Evolutionary conservation across 23 red algal species (phyloP), one percentile per base, ranked within the genome.

Genomic region (Cyanidioschyzon merolae): DNA sequence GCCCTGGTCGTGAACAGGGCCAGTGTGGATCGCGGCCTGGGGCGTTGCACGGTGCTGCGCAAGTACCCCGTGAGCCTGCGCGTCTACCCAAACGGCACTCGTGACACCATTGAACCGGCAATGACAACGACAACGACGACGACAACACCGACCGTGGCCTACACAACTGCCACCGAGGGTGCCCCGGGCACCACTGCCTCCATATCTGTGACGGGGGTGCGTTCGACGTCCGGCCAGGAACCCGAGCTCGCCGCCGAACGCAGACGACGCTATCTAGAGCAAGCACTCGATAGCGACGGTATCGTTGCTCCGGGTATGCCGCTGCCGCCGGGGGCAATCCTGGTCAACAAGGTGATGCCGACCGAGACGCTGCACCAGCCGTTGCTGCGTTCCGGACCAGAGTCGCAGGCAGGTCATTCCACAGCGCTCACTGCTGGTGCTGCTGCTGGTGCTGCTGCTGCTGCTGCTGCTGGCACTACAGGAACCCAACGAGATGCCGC

Each of bases 11-110:
- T 97, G 76, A 97, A 97, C 71, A 79, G 77, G 29, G 94, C 79
- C 7, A 89, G 85, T n/a, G 41, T 97, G 34, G 94, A 97, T 57
- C 88, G 94, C 39, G 94, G 94, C 0, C 88, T 91, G 77, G 94
- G 88, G 15, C 83, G 94, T 36, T 97, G 94, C 58, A 85, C 79
- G 30, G 94, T 97, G 0, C 82, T 87, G 21, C 81, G 89, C 41
- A 97, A 97, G 82, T 51, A 89, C 78, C 24, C 83, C 1, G 40
- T 87, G 2, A 63, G 58, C 57, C 80, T 87, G 54, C 59, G 80
- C 30, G 76, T 76, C 16, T 85, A 97, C 81, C 74, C 87, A 0
- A 91, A 90, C 63, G 82, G 76, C 24, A 76, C 41, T 63, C 68
- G 57, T 38, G 86, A 89, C 57, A 58, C 76, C 63, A 82, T 90